Evolutionary conservation across 2,329 filamentous ascomycete genomes (phyloP).

Genomic region (Fusarium globosum): DNA sequence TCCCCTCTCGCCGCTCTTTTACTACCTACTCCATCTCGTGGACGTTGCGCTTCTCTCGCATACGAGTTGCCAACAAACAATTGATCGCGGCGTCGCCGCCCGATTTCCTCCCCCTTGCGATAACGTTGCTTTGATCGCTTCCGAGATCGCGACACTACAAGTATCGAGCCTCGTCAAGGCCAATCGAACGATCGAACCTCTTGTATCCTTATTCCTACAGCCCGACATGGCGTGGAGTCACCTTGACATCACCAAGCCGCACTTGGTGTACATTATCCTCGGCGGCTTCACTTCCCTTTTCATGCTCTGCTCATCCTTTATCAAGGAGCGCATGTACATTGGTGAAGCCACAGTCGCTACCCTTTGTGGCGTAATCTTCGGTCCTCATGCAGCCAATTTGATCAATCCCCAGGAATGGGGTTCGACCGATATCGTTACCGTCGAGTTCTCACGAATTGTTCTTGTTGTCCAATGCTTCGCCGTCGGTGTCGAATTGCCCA

Average conservation of each 20-base stretch:
- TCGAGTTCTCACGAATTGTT: conserved; percentile 90
- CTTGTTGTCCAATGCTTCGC: conserved; percentile 94
- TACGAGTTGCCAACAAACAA: conserved; percentile 30
- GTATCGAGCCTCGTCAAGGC: conserved; percentile 9
- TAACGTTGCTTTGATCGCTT: conserved; percentile 20
- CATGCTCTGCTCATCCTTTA: conserved; percentile 97
- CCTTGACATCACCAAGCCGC: conserved; percentile 88
- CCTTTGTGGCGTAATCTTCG: conserved; percentile 88
- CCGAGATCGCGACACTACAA: conserved; percentile 31
- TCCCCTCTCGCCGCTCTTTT: conserved; percentile 1
- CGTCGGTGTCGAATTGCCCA: conserved; percentile 89
- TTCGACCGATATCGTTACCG: conserved; percentile 84
- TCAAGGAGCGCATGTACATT: conserved; percentile 99
- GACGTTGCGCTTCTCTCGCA: conserved; percentile 10
- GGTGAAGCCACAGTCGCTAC: conserved; percentile 97
- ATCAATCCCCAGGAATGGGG: conserved; percentile 84
- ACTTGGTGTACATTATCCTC: conserved; percentile 98
- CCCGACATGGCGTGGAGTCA: conserved; percentile 79
- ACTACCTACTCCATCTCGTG: background rate
- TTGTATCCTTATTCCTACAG: conserved; percentile 13
- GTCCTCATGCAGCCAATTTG: conserved; percentile 83
- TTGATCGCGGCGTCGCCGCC: conserved; percentile 38
- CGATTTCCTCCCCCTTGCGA: conserved; percentile 28
- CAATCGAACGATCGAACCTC: conserved; percentile 11
- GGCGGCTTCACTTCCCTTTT: conserved; percentile 98